These are phyloP conservation scores for Pseudogymnoascus sp. DNA, from an alignment of 2,329 filamentous ascomycete genomes.

Conservation along the genomic window DNA sequence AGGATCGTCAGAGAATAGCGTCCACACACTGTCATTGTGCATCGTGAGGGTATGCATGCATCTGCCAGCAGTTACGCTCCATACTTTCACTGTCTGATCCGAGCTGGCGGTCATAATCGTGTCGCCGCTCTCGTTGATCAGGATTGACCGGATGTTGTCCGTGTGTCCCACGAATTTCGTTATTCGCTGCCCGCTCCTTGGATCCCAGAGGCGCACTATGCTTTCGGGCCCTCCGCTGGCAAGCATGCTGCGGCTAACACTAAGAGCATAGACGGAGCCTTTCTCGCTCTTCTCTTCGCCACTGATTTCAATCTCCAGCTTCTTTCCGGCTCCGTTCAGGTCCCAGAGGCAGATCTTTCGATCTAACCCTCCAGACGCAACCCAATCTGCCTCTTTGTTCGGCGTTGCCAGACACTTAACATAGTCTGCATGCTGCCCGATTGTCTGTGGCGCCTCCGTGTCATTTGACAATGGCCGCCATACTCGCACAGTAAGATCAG, in stretches of 20 bases:
- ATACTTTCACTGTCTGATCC: constrained; percentile 95
- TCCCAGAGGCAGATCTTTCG: constrained; percentile 92
- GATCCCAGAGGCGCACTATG: constrained; percentile 86
- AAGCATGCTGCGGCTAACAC: constrained; percentile 68
- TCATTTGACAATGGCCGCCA: constrained; percentile 68
- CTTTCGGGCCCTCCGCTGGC: constrained; percentile 93
- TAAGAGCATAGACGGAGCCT: constrained; percentile 88
- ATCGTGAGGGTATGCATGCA: constrained; percentile 98
- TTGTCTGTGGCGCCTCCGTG: constrained; percentile 60
- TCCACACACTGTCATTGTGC: constrained; percentile 99
- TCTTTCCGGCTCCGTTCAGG: constrained; percentile 76
- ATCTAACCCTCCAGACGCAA: constrained; percentile 88
- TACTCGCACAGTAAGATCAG: constrained; percentile 64
- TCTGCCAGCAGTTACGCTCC: constrained; percentile 88
- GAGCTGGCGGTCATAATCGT: constrained; percentile 90
- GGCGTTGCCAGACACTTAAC: constrained; percentile 89
- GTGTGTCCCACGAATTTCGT: constrained; percentile 97
- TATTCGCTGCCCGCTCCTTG: constrained; percentile 76
- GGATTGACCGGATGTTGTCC: constrained; percentile 83
- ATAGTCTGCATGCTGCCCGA: constrained; percentile 92
- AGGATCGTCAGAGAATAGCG: constrained; percentile 80
- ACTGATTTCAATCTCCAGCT: constrained; percentile 73
- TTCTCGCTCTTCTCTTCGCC: constrained; percentile 82
- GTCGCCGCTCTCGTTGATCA: constrained; percentile 82
- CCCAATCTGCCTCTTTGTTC: constrained; percentile 64